These are phyloP conservation scores for Metschnikowia reukaufii DNA, from an alignment of 805 yeast genomes.

Conservation along the genomic window DNA sequence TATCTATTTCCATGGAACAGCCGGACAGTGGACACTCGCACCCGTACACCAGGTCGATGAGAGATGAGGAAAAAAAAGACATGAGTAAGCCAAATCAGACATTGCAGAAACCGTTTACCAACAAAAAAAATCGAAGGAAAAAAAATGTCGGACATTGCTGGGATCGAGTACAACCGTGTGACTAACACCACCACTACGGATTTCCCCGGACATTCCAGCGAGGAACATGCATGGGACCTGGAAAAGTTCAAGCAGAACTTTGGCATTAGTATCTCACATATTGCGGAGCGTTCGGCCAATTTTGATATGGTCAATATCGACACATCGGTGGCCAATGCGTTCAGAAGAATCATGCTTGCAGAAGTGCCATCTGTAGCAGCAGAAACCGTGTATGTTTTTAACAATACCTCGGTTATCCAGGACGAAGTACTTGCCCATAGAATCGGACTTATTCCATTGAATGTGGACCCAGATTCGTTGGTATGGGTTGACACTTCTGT, in stretches of 20 bases:
- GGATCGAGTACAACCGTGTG: conserved; percentile 87
- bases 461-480: conserved; percentile 85
- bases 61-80: conserved; percentile 12
- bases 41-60: conserved; percentile 15
- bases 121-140: not conserved
- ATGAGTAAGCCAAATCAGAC: not conserved
- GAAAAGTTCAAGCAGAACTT: conserved; percentile 71
- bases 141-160: conserved; percentile 57
- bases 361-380: conserved; percentile 97
- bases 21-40: too few relatives aligned
- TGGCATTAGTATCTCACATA: conserved; percentile 63
- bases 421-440: conserved; percentile 97
- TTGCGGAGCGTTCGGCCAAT: conserved; percentile 70
- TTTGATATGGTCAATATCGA: conserved; percentile 87
- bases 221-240: conserved; percentile 76
- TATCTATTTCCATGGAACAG: too few relatives aligned
- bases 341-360: conserved; percentile 93
- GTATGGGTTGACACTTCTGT: conserved; percentile 73
- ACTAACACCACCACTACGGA: conserved; percentile 87
- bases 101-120: not conserved
- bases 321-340: conserved; percentile 93
- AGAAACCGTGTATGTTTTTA: conserved; percentile 85
- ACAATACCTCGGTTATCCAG: conserved; percentile 94
- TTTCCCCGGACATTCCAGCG: conserved; percentile 81
- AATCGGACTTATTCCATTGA: conserved; percentile 88